These are phyloP conservation scores for Lentinus tigrinus DNA, from an alignment of 768 basidiomycete species.

Conservation along the genomic window DNA sequence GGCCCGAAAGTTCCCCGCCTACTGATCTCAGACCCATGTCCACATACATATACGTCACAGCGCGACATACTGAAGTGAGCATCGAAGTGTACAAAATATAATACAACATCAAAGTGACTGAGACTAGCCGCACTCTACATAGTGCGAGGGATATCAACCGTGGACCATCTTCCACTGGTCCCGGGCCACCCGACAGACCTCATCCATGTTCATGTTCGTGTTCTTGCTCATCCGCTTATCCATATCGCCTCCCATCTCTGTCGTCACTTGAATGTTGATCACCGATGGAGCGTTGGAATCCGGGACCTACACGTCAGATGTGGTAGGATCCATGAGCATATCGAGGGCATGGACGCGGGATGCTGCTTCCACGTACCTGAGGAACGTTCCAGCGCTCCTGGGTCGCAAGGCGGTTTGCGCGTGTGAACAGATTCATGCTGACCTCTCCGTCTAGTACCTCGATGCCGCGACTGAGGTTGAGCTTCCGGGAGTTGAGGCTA, in stretches of 20 bases:
- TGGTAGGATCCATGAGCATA: neutral
- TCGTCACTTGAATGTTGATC: neutral
- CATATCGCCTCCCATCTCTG: neutral
- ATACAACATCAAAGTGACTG: too few relatives aligned
- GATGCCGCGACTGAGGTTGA: neutral
- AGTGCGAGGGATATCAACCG: too few relatives aligned
- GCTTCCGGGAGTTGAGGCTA: constrained; percentile 13
- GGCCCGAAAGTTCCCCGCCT: too few relatives aligned
- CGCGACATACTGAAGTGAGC: too few relatives aligned
- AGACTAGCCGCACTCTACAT: too few relatives aligned
- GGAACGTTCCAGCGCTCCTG: constrained; percentile 6
- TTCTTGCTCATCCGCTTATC: neutral
- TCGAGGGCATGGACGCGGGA: neutral
- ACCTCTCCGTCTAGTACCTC: neutral
- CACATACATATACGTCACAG: too few relatives aligned
- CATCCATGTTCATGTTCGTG: too few relatives aligned
- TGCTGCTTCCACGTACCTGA: constrained; percentile 2
- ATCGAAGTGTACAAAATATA: too few relatives aligned
- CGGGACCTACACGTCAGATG: neutral
- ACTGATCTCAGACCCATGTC: too few relatives aligned
- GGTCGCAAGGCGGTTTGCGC: neutral
- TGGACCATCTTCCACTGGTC: too few relatives aligned
- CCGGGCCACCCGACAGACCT: too few relatives aligned
- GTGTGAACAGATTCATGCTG: neutral
- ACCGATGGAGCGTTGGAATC: neutral